Evolutionary conservation across 441 rosid species (phyloP), one percentile per base, ranked within the genome.

Genomic region (Biscutella laevigata): DNA sequence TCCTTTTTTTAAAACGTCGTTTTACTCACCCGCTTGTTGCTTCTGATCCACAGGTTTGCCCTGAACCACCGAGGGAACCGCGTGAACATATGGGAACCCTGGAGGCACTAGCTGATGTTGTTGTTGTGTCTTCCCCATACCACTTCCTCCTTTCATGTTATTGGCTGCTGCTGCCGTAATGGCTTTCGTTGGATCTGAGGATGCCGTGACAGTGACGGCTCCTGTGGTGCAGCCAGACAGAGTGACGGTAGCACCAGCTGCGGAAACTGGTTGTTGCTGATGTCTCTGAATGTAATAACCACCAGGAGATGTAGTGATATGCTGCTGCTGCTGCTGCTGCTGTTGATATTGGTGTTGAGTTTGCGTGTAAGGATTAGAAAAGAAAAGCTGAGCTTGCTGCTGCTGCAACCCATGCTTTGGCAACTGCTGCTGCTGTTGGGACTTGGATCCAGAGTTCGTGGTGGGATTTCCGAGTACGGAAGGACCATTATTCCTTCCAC

Each of bases 1-100:
- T n/a, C n/a, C n/a, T n/a, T n/a, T n/a, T n/a, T n/a, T n/a, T n/a
- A n/a, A n/a, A n/a, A n/a, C n/a, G n/a, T n/a, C n/a, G n/a, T 39
- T 40, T 40, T 77, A 86, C 64, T 83, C 85, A 57, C 85, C 92
- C 13, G 83, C 81, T 12, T 83, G 86, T 54, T 80, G 88, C 50
- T 82, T 82, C 68, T 87, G 84, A 64, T 87, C 95, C 2, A 81
- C 71, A 9, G 82, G 86, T 70, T 87, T 84, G 60, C 74, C 80
- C 4, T 79, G n/a, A n/a, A n/a, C n/a, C n/a, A n/a, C n/a, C n/a
- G n/a, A n/a, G n/a, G n/a, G 76, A 46, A 68, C 77, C 26, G 77
- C 36, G 34, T 81, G 82, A 7, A 61, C 73, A 21, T 77, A 81
- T 1, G 81, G 25, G 55, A 73, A 78, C 11, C 84, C 82, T 13